Base-by-base conservation (phyloP, 1,139 yeast genomes). In the Lodderomyces elongisporus region DNA sequence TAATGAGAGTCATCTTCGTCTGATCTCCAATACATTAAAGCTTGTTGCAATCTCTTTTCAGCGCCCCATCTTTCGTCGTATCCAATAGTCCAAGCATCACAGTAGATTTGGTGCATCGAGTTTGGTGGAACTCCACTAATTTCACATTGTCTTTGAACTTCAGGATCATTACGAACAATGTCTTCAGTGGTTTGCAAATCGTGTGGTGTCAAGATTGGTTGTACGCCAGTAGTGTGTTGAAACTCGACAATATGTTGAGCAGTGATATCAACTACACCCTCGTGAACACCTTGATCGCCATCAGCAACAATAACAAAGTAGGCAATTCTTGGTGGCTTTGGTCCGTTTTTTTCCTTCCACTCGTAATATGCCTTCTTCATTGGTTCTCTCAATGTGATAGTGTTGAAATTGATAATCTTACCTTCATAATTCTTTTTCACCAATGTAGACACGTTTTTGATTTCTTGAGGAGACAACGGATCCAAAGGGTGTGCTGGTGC, bases 1-100 rank as follows among this genome's bases (percentile, higher is more conserved):
- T 83, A 83, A 55, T 81, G 89, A 33, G 87, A 79, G 54, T 82
- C 91, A 52, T 83, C 85, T 56, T 79, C 87, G 49, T 79, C 67
- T n/a, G 77, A 66, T 60, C 88, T 72, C 71, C 79, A 82, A 64
- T 80, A 83, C 74, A 83, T 71, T 57, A 82, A 71, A 25, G 89
- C 89, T 58, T 83, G 93, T 58, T 82, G 91, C 44, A 83, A 70
- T 58, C 93, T 70, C 52, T 78, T 78, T 32, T 78, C 67, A 32
- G 81, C 74, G 30, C 88, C 93, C 79, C 88, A 82, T 60, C 91
- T 73, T 58, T 81, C 91, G 54, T 83, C 93, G 53, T 77, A 81
- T 39, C 91, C 91, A 52, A 83, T 80, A 32, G 91, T 80, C 95
- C 82, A 83, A 47, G 81, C 89, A 52, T 83, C 93, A 64, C 91